Conservation (phyloP, 164 flowering plant species). For the Piper longum region DNA sequence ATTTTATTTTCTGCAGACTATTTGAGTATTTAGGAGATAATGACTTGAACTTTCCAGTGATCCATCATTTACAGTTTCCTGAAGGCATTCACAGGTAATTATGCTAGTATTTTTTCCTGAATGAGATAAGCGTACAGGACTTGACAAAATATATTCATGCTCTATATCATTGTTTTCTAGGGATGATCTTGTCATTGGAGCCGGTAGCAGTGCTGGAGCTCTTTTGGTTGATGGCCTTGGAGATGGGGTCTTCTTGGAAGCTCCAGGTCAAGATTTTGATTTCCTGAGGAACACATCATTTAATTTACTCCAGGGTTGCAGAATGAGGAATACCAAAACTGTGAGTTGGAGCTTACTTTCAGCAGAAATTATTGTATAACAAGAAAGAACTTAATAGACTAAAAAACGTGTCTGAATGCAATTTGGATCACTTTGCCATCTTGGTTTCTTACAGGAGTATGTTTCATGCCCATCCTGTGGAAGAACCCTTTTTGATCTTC, state of each 20-base stretch:
- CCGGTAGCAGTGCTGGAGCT: constrained; percentile 81
- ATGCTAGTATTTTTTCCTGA: neutral
- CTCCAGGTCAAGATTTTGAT: constrained; percentile 79
- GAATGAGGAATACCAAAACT: constrained; percentile 97
- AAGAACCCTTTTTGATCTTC: constrained; percentile 88
- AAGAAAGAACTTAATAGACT: neutral
- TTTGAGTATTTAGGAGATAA: constrained; percentile 73
- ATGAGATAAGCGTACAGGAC: neutral
- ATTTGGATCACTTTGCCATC: neutral
- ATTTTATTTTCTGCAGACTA: constrained; percentile 34
- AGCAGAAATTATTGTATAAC: neutral
- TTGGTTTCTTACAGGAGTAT: constrained; percentile 53
- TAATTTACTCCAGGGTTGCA: constrained; percentile 94
- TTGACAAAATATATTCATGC: neutral
- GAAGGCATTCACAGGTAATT: constrained; percentile 55
- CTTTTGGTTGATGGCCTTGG: constrained; percentile 97
- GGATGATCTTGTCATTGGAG: constrained; percentile 86
- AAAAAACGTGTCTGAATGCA: neutral
- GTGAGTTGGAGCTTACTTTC: constrained; percentile 19
- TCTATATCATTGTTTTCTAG: constrained; percentile 19
- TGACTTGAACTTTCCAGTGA: constrained; percentile 60
- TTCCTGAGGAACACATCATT: constrained; percentile 85
- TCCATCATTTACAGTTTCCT: constrained; percentile 83
- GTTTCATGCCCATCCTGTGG: constrained; percentile 99
- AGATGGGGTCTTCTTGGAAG: constrained; percentile 80